Conservation (phyloP, 441 rosid genomes). For the Mallotus repandus region DNA sequence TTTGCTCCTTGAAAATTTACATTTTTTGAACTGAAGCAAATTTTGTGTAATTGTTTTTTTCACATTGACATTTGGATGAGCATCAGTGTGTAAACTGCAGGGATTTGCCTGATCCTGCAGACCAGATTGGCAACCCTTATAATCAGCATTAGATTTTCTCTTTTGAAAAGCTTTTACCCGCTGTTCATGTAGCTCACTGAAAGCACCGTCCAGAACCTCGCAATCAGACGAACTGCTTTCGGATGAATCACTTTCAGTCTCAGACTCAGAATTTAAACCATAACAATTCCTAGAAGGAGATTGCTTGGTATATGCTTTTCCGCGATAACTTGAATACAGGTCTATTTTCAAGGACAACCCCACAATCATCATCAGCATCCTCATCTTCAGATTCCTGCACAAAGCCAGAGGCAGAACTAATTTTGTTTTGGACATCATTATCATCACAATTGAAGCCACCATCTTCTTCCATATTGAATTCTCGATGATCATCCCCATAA, state of each 20-base stretch:
- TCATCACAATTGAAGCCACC: conserved; percentile 29
- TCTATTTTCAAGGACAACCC: conserved; percentile 36
- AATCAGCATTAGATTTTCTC: conserved; percentile 34
- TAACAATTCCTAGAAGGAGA: conserved; percentile 35
- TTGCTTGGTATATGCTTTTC: conserved; percentile 25
- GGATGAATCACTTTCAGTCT: conserved; percentile 35
- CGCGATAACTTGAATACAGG: conserved; percentile 40
- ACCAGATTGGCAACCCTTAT: conserved; percentile 28
- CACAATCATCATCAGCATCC: conserved; percentile 49
- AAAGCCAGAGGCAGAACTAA: conserved; percentile 26
- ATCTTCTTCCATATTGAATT: conserved; percentile 28
- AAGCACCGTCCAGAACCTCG: conserved; percentile 65
- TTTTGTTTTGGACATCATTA: conserved; percentile 32
- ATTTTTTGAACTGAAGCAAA: conserved; percentile 25
- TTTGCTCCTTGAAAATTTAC: conserved; percentile 21
- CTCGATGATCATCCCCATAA: conserved; percentile 31
- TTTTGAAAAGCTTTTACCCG: conserved; percentile 58
- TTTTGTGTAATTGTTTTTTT: conserved; percentile 27
- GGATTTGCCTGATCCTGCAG: conserved; percentile 37
- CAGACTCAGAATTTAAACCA: conserved; percentile 46
- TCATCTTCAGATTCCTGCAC: conserved; percentile 26
- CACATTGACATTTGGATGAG: conserved; percentile 20
- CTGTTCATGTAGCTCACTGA: conserved; percentile 46
- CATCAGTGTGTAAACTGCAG: conserved; percentile 28
- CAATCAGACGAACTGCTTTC: conserved; percentile 66